A percentile compares a stretch with the other conserved stretches of the same genome.
phyloP scores from a whole-genome alignment of 73 alveolate genomes.

The Durusdinium trenchii region DNA sequence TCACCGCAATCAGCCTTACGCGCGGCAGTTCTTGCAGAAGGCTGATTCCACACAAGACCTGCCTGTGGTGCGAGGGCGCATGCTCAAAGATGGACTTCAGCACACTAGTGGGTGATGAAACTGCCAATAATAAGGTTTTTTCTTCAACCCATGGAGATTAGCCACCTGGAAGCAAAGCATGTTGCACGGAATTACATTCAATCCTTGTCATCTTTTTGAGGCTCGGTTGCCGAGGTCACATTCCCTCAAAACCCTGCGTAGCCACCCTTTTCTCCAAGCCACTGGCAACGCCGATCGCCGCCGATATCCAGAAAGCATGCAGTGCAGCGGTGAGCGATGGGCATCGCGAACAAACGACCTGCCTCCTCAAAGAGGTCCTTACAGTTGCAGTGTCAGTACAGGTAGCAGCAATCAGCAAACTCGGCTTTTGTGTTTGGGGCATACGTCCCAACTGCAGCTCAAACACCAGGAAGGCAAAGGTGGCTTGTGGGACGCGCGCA shows the following conservation, averaged over 20 bases:
- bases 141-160: background rate
- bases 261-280: background rate
- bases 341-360: background rate
- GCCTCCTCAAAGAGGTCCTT: conserved; percentile 47
- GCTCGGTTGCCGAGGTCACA: background rate
- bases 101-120: no score
- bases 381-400: no score
- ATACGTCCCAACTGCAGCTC: background rate
- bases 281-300: conserved; percentile 44
- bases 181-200: background rate
- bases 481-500: background rate
- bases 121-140: no score
- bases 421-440: background rate
- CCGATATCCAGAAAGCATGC: conserved; percentile 19
- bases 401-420: no score
- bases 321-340: background rate
- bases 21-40: background rate
- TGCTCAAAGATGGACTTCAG: no score
- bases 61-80: background rate
- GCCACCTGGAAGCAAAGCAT: background rate
- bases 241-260: background rate
- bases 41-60: conserved; percentile 7
- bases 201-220: background rate
- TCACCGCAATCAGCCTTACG: conserved; percentile 15
- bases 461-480: conserved; percentile 16